Conservation (phyloP, 2,329 filamentous ascomycete species). For the Periconia sp. region DNA sequence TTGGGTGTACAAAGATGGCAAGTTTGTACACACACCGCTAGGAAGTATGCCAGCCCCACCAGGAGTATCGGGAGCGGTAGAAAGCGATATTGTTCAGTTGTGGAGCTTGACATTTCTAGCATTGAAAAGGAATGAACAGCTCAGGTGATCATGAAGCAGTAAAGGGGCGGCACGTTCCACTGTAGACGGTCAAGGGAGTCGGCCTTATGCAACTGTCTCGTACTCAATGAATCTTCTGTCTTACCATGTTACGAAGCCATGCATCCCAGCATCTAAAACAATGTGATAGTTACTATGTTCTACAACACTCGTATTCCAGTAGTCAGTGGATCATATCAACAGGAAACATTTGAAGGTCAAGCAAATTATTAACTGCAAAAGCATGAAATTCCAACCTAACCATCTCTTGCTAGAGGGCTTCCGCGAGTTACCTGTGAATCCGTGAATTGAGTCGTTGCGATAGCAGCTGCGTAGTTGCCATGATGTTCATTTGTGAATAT, state of each 20-base stretch:
- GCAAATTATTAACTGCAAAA: not conserved
- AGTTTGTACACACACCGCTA: constrained; percentile 54
- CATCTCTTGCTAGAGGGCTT: not conserved
- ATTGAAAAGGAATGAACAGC: constrained; percentile 46
- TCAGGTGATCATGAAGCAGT: not conserved
- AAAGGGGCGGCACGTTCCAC: not conserved
- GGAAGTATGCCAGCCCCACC: constrained; percentile 33
- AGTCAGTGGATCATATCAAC: not conserved
- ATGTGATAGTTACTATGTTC: not conserved
- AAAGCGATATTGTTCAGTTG: constrained; percentile 59
- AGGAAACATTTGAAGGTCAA: not conserved
- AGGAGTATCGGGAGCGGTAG: constrained; percentile 53
- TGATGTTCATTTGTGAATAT: too few species aligned
- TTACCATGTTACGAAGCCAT: not conserved
- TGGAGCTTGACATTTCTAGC: constrained; percentile 63
- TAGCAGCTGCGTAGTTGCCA: too few species aligned
- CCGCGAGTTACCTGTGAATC: too few species aligned
- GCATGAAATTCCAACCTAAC: not conserved
- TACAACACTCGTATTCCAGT: not conserved
- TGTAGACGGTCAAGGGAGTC: not conserved
- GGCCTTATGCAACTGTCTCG: not conserved
- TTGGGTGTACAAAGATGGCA: constrained; percentile 57
- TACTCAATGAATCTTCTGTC: not conserved
- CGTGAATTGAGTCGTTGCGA: too few species aligned
- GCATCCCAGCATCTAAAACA: not conserved